Base-by-base conservation (phyloP, 2,329 filamentous ascomycete species). In the Exophiala spinifera region DNA sequence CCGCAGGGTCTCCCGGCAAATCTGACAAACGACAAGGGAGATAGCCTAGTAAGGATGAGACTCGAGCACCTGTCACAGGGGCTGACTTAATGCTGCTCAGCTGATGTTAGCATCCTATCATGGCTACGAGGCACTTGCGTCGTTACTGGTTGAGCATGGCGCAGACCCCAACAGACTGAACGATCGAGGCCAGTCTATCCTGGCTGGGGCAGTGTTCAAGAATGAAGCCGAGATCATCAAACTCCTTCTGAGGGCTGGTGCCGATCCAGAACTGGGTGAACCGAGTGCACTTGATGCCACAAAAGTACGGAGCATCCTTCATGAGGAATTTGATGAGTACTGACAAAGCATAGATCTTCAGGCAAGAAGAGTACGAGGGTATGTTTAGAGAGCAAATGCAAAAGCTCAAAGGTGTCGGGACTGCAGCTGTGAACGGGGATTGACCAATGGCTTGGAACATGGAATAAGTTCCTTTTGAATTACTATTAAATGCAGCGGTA, bases 91-190 rank as follows among this genome's bases (percentile, higher is more conserved):
- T 49, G 20, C 17, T 21, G 23, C 23, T 36, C 47, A 83, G 81
- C 74, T 89, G 55, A 90, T 90, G 87, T 78, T 90, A 1, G 82
- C 86, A 0, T 79, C 85, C 0, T 89, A 89, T 63, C 79, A 88
- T 61, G 85, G 85, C 10, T 83, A 88, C 51, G 75, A 78, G 1
- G 74, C 79, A 0, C 76, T 87, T 0, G 83, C 85, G 21, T 74
- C 72, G 44, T 73, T 86, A 55, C 76, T 89, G 10, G 68, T 89
- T 1, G 72, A 79, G 23, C 75, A 82, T 55, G 83, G 84, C 1
- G 85, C 84, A 1, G 84, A 89, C 63, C 78, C 85, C 0, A 88
- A 89, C 67, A 74, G 79, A 1, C 65, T 88, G 23, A 89, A 89
- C 59, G 86, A 85, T 57, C 72, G 80, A 42, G 83, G 83, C 0